Evolutionary conservation across 345 rosid species (phyloP), one percentile per base, ranked within the genome.

Genomic region (Pistacia integerrima): DNA sequence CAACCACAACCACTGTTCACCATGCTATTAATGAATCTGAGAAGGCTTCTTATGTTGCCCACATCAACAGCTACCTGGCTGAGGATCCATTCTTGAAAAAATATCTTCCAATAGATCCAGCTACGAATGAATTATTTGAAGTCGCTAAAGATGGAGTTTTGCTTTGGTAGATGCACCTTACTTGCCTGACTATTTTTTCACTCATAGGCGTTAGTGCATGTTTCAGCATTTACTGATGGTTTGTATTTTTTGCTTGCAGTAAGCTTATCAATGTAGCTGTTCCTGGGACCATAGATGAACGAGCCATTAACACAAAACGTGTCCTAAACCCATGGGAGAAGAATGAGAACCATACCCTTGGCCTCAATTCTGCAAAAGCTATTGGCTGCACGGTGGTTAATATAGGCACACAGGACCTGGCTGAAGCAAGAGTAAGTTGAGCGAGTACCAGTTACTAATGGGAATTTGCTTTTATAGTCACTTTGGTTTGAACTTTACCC

Each of bases 331-430:
- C 98, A 4, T 96, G 99, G 99, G 99, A 96, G 83, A 91, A 97
- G 83, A 96, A 96, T 83, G 99, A 96, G 82, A 96, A 96, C 72
- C 98, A 93, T 79, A 96, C 98, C 46, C 97, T 96, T 54, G 90
- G 95, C 78, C 99, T 96, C 65, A 96, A 96, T 83, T 96, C 99
- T 76, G 97, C 98, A 46, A 96, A 93, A 85, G 99, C 99, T 70
- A 96, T 96, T 80, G 99, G 99, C 52, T 96, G 99, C 83, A 96
- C 97, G 0, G 99, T 96, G 75, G 99, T 93, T 63, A 96, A 96
- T 80, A 96, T 96, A 60, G 99, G 99, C 58, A 86, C 97, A 14
- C 93, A 96, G 62, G 99, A 96, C 84, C 87, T 96, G 74, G 89
- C 86, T 69, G 97, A 93, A 92, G 99, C 90, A 77, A 92, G 99